Conservation (phyloP, 2,329 filamentous ascomycete genomes). For the Zarea fungicola region DNA sequence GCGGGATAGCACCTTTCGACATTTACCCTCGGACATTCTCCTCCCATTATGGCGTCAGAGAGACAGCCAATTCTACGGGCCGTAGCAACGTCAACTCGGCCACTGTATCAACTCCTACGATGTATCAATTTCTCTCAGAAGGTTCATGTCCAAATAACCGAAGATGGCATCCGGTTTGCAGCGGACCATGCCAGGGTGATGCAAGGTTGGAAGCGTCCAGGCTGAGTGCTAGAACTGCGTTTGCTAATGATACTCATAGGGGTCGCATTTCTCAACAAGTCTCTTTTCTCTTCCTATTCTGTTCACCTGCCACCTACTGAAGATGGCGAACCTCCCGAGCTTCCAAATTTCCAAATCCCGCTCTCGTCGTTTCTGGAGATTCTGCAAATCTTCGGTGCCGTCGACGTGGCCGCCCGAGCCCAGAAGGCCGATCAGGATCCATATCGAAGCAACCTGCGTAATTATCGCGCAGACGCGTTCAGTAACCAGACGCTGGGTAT, state of each 20-base stretch:
- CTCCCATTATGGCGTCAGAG: constrained; percentile 27
- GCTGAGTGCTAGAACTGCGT: background rate
- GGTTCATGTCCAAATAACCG: constrained; percentile 66
- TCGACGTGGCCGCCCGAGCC: constrained; percentile 57
- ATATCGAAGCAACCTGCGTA: constrained; percentile 57
- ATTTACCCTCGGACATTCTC: constrained; percentile 13
- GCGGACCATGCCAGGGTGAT: constrained; percentile 86
- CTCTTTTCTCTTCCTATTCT: constrained; percentile 80
- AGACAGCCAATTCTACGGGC: constrained; percentile 61
- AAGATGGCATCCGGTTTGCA: constrained; percentile 80
- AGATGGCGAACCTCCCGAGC: constrained; percentile 36
- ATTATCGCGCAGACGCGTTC: constrained; percentile 68
- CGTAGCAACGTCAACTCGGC: constrained; percentile 71
- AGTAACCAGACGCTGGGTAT: constrained; percentile 77
- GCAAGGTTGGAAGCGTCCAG: constrained; percentile 60
- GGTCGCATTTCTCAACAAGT: constrained; percentile 75
- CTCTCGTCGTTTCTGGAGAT: constrained; percentile 85
- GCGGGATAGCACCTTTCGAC: constrained; percentile 4
- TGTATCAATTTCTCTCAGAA: constrained; percentile 57
- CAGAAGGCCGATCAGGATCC: constrained; percentile 55
- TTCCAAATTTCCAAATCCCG: constrained; percentile 79
- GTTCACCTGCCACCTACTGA: constrained; percentile 48
- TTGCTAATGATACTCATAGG: constrained; percentile 22
- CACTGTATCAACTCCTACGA: constrained; percentile 59
- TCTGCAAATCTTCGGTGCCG: constrained; percentile 89